phyloP scores from a whole-genome alignment of 495 filamentous ascomycete species.

The Neurospora discreta region DNA sequence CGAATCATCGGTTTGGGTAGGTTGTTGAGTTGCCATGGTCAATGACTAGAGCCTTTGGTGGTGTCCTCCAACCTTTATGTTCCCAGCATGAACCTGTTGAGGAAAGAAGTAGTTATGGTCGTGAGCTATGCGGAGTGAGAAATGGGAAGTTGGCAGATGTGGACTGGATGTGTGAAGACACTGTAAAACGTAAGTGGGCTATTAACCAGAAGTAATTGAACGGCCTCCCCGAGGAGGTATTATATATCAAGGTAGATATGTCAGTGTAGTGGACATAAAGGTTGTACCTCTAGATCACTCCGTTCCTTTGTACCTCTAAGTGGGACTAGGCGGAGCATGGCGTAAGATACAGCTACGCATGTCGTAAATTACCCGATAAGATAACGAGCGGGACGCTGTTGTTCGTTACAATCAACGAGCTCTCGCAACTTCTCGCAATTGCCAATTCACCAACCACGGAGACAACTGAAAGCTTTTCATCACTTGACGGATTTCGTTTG shows the following conservation, averaged over 20 bases:
- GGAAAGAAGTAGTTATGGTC: neutral
- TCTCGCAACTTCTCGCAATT: neutral
- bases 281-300: neutral
- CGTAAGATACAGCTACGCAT: neutral
- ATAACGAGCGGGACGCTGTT: neutral
- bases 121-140: neutral
- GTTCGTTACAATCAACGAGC: neutral
- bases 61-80: neutral
- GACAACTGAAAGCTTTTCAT: neutral
- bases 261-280: neutral
- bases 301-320: neutral
- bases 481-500: neutral
- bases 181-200: neutral
- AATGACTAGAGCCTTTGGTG: neutral
- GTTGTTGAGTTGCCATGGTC: neutral
- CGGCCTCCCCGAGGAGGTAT: neutral
- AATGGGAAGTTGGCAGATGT: neutral
- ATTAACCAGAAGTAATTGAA: neutral
- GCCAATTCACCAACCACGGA: neutral
- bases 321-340: neutral
- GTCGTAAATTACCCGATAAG: neutral
- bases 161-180: neutral
- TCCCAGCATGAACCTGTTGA: neutral
- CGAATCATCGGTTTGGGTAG: neutral
- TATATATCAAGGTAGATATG: neutral